A percentile compares a stretch with the other conserved stretches of the same genome.
Evolutionary conservation across 768 basidiomycete genomes (phyloP).

Genomic region (Hericium erinaceus): DNA sequence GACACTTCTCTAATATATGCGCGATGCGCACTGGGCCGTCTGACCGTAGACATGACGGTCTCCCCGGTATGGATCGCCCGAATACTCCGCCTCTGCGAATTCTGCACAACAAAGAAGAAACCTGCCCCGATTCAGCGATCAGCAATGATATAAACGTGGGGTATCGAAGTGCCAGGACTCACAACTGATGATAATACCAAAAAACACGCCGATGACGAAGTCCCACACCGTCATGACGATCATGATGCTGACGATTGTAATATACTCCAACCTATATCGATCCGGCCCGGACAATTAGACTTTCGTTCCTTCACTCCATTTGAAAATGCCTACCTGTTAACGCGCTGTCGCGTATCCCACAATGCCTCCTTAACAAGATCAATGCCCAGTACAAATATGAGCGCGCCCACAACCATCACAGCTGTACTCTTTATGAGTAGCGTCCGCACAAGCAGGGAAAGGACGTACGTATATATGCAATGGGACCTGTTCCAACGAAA

Average conservation of each 20-base stretch:
- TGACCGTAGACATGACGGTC: constrained; percentile 81
- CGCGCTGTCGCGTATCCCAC: constrained; percentile 90
- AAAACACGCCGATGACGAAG: constrained; percentile 88
- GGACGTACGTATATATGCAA: constrained; percentile 81
- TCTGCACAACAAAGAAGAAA: constrained; percentile 96
- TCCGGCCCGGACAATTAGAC: constrained; percentile 10
- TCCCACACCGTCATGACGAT: constrained; percentile 91
- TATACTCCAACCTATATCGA: constrained; percentile 53
- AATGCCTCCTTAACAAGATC: constrained; percentile 93
- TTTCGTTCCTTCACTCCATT: neutral
- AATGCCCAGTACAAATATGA: constrained; percentile 91
- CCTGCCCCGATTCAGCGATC: constrained; percentile 31
- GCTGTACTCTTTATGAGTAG: constrained; percentile 33
- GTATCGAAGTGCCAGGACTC: constrained; percentile 19
- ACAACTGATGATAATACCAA: constrained; percentile 90
- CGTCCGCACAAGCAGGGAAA: neutral
- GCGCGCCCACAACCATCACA: constrained; percentile 81
- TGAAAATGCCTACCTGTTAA: constrained; percentile 49
- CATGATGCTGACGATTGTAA: constrained; percentile 81
- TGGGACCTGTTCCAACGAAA: constrained; percentile 78
- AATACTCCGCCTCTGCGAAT: constrained; percentile 78
- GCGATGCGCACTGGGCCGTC: constrained; percentile 79
- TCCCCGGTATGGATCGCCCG: constrained; percentile 77
- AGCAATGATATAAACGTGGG: neutral
- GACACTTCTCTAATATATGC: constrained; percentile 90